Evolutionary conservation across 768 basidiomycete genomes (phyloP).

Genomic region (Antrodiella citrinella): DNA sequence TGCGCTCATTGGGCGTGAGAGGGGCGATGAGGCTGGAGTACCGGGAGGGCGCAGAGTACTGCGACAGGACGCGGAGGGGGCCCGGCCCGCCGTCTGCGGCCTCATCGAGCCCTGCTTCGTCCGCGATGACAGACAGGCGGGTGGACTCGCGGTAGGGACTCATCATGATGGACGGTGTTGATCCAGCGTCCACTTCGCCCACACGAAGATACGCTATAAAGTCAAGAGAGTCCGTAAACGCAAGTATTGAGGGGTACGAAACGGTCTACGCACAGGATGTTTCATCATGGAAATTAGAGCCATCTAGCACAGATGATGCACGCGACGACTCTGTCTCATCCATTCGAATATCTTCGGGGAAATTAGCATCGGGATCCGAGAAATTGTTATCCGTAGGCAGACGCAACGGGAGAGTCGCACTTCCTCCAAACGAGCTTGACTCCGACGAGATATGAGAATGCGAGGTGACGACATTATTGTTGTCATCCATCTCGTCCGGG

Average conservation of each 20-base stretch:
- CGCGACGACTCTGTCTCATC: slow-evolving; percentile 20
- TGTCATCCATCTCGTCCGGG: slow-evolving; percentile 7
- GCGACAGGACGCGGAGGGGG: slow-evolving; percentile 14
- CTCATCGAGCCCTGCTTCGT: slow-evolving; percentile 2
- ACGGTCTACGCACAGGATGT: slow-evolving; percentile 31
- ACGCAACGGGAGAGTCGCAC: slow-evolving; percentile 17
- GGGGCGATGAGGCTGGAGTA: slow-evolving; percentile 15
- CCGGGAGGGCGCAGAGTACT: slow-evolving; percentile 3
- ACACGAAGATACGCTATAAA: slow-evolving; percentile 39
- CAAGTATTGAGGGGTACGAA: too few relatives aligned
- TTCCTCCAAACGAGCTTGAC: slow-evolving; percentile 2
- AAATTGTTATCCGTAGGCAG: slow-evolving; percentile 21
- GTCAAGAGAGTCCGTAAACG: too few relatives aligned
- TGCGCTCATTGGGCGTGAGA: slow-evolving; percentile 28
- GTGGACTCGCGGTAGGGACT: slow-evolving; percentile 29
- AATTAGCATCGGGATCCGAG: slow-evolving; percentile 18
- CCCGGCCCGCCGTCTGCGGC: slow-evolving; percentile 6
- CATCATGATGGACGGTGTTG: slow-evolving; percentile 39
- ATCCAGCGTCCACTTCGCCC: slow-evolving; percentile 40
- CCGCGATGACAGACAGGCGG: slow-evolving; percentile 18
- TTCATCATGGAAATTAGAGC: slow-evolving; percentile 21
- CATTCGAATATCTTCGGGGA: slow-evolving; percentile 28
- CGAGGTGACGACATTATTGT: slow-evolving; percentile 6
- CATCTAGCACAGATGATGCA: slow-evolving; percentile 25
- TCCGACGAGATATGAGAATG: background rate